phyloP scores from a whole-genome alignment of 352 stramenopile species.

The Thalassiosira mediterranea region DNA sequence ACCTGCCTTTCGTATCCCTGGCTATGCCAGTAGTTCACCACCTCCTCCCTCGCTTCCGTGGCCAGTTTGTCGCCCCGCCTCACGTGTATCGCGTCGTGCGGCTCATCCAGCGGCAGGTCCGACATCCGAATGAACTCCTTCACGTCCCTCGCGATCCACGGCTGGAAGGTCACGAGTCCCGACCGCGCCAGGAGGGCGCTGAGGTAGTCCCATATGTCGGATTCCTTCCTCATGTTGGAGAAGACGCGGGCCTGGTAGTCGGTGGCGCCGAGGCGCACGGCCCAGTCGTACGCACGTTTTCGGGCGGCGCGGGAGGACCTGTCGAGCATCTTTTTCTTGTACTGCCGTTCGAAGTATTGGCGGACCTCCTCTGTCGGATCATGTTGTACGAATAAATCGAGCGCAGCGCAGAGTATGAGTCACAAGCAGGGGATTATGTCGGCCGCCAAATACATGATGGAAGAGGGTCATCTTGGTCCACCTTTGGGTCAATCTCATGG shows the following conservation, averaged over 20 bases:
- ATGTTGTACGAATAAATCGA: no score
- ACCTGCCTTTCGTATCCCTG: constrained; percentile 2
- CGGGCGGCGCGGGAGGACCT: background rate
- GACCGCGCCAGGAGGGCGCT: constrained; percentile 32
- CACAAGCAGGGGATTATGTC: no score
- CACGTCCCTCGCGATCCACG: constrained; percentile 43
- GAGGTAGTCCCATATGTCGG: constrained; percentile 47
- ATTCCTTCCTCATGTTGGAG: constrained; percentile 4
- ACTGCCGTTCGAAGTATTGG: constrained; percentile 19
- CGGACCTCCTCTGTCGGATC: constrained; percentile 23
- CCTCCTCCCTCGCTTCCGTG: constrained; percentile 10
- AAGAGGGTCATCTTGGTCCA: no score
- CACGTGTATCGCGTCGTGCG: constrained; percentile 50
- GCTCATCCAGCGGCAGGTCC: constrained; percentile 22
- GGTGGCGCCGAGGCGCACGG: constrained; percentile 26
- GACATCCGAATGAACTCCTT: constrained; percentile 16
- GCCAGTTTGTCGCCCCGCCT: constrained; percentile 39
- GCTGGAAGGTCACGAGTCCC: constrained; percentile 39
- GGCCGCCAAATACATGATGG: no score
- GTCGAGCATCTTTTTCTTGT: constrained; percentile 27
- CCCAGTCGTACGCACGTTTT: constrained; percentile 29
- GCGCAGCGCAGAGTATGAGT: no score
- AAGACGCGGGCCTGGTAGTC: constrained; percentile 39
- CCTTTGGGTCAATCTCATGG: no score
- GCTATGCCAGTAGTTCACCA: constrained; percentile 34